Conservation (phyloP, 768 basidiomycete species). For the Candolleomyces eurysporus region DNA sequence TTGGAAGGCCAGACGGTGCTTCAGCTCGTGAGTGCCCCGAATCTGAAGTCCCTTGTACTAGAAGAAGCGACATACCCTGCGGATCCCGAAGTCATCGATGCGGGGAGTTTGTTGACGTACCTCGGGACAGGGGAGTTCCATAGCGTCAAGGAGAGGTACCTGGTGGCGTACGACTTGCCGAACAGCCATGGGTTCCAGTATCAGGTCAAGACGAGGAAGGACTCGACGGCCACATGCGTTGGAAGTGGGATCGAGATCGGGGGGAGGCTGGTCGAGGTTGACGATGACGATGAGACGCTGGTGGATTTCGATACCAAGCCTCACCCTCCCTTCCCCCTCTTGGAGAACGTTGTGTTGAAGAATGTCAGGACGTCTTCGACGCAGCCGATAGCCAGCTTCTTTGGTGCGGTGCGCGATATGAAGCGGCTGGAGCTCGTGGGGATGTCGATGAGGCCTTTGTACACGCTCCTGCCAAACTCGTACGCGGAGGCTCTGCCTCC, state of each 20-base stretch:
- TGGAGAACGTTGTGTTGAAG: constrained; percentile 34
- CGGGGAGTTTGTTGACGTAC: constrained; percentile 35
- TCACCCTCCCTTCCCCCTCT: constrained; percentile 32
- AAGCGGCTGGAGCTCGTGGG: constrained; percentile 31
- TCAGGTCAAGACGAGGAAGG: constrained; percentile 12
- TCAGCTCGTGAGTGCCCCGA: constrained; percentile 38
- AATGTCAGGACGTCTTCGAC: constrained; percentile 33
- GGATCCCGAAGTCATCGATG: constrained; percentile 39
- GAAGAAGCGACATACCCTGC: constrained; percentile 45
- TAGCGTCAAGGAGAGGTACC: constrained; percentile 13
- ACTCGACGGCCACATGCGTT: constrained; percentile 9
- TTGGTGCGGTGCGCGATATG: constrained; percentile 26
- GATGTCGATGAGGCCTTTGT: constrained; percentile 32
- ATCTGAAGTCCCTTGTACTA: constrained; percentile 34
- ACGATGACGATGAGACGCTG: constrained; percentile 12
- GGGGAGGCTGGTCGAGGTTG: constrained; percentile 7
- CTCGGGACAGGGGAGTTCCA: constrained; percentile 31
- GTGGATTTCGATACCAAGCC: constrained; percentile 19
- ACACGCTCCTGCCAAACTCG: constrained; percentile 21
- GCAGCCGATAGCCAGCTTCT: constrained; percentile 29
- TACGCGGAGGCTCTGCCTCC: not conserved
- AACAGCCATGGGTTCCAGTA: constrained; percentile 1
- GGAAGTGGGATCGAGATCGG: constrained; percentile 6
- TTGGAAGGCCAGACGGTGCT: constrained; percentile 38
- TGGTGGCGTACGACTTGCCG: constrained; percentile 13